These are phyloP conservation scores for Myxozyma melibiosi DNA, from an alignment of 805 yeast genomes.

Conservation along the genomic window DNA sequence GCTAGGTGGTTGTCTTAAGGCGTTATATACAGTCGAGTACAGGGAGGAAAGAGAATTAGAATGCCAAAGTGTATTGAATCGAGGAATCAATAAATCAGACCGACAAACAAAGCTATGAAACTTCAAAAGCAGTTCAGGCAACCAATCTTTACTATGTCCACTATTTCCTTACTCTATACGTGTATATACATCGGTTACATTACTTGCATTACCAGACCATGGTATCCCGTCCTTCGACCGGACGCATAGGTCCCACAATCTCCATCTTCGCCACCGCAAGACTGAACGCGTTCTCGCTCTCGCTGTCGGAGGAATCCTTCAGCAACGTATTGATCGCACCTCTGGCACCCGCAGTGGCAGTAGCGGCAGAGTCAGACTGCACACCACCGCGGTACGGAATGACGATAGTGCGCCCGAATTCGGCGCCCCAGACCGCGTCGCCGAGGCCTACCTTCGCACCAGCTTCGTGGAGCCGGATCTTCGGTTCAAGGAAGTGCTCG, in stretches of 20 bases:
- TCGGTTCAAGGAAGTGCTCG: constrained; percentile 75
- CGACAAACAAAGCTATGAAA: too few species aligned
- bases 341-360: neutral
- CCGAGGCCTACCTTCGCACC: constrained; percentile 39
- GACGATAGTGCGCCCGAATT: constrained; percentile 70
- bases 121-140: too few species aligned
- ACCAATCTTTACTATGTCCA: too few species aligned
- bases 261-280: constrained; percentile 1
- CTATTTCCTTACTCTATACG: too few species aligned
- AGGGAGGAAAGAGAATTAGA: too few species aligned
- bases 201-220: constrained; percentile 24
- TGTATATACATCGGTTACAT: too few species aligned
- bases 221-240: constrained; percentile 28
- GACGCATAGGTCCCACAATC: constrained; percentile 14
- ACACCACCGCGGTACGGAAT: constrained; percentile 19
- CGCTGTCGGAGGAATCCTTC: constrained; percentile 8
- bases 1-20: too few species aligned
- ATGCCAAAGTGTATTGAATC: too few species aligned
- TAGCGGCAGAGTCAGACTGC: neutral
- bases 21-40: too few species aligned
- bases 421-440: constrained; percentile 61
- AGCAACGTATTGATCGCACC: neutral
- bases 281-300: constrained; percentile 5
- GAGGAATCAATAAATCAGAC: too few species aligned
- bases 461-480: constrained; percentile 23